Conservation (phyloP, 2,329 filamentous ascomycete genomes). For the Hypomyces rosellus region DNA sequence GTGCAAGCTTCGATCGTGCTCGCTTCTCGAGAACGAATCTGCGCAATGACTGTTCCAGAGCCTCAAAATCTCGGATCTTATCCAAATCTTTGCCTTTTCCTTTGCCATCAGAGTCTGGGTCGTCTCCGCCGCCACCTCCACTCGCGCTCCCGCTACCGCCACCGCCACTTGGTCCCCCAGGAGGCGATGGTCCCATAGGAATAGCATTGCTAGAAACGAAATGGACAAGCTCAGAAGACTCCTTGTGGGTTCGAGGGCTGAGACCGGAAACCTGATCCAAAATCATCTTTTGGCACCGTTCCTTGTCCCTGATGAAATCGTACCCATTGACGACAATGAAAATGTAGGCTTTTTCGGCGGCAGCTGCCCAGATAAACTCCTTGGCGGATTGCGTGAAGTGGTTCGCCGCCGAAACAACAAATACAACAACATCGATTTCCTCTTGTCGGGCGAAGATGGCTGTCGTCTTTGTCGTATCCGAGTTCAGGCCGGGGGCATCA, state of each 20-base stretch:
- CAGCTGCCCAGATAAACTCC: slow-evolving; percentile 94
- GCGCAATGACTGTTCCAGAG: slow-evolving; percentile 79
- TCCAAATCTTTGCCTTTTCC: slow-evolving; percentile 84
- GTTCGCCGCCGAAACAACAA: slow-evolving; percentile 94
- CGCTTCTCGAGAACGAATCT: slow-evolving; percentile 95
- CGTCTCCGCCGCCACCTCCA: slow-evolving; percentile 49
- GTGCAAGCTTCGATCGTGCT: slow-evolving; percentile 88
- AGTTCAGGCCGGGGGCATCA: slow-evolving; percentile 91
- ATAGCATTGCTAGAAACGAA: slow-evolving; percentile 98
- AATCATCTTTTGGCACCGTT: slow-evolving; percentile 86
- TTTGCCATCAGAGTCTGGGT: slow-evolving; percentile 53
- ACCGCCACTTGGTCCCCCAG: slow-evolving; percentile 44
- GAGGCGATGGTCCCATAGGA: slow-evolving; percentile 58
- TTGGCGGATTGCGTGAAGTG: slow-evolving; percentile 97
- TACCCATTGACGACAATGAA: slow-evolving; percentile 99
- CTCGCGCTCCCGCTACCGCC: slow-evolving; percentile 43
- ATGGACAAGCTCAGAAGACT: slow-evolving; percentile 86
- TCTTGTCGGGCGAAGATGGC: slow-evolving; percentile 96
- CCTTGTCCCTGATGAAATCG: slow-evolving; percentile 87
- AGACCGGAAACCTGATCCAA: slow-evolving; percentile 80
- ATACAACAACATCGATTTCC: slow-evolving; percentile 97
- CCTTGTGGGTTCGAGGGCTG: slow-evolving; percentile 91
- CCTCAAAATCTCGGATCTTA: slow-evolving; percentile 83
- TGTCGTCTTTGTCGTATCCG: slow-evolving; percentile 93
- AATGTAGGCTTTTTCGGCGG: slow-evolving; percentile 94